phyloP scores from a whole-genome alignment of 139 green algal species.

The Coelastrella sp. region DNA sequence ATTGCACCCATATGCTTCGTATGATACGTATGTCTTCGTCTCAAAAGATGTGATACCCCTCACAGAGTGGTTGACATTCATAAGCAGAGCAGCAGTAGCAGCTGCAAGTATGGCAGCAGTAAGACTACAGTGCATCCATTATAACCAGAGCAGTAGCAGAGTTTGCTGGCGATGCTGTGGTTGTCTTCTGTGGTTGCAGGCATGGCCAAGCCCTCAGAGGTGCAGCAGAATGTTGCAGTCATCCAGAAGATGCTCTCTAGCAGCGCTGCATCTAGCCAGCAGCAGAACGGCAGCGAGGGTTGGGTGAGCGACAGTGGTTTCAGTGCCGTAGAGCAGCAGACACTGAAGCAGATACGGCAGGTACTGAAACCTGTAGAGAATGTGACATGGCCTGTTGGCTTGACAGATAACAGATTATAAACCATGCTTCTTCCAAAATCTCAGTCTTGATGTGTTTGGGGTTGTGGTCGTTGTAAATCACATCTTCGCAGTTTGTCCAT shows the following conservation, averaged over 20 bases:
- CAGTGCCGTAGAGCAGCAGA: not conserved
- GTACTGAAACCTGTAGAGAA: slow-evolving; percentile 75
- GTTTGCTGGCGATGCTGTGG: not conserved
- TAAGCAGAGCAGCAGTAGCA: not conserved
- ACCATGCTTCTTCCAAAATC: too few relatives aligned
- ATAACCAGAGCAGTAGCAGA: not conserved
- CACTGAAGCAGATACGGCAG: slow-evolving; percentile 58
- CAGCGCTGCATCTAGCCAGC: not conserved
- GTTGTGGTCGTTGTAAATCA: too few relatives aligned
- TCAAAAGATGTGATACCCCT: too few relatives aligned
- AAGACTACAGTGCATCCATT: not conserved
- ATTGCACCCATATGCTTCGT: too few relatives aligned
- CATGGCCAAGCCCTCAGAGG: not conserved
- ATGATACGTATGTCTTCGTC: too few relatives aligned
- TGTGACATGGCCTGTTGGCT: slow-evolving; percentile 80
- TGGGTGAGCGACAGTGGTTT: slow-evolving; percentile 29
- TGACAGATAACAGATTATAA: slow-evolving; percentile 71
- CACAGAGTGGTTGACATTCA: not conserved
- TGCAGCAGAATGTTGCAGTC: not conserved
- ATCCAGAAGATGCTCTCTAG: slow-evolving; percentile 57
- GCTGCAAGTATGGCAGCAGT: not conserved
- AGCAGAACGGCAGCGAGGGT: not conserved
- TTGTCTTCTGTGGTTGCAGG: not conserved
- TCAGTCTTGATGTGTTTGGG: too few relatives aligned
- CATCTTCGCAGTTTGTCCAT: too few relatives aligned